Conservation (phyloP, 257 asterid species). For the Knoxia roxburghii region DNA sequence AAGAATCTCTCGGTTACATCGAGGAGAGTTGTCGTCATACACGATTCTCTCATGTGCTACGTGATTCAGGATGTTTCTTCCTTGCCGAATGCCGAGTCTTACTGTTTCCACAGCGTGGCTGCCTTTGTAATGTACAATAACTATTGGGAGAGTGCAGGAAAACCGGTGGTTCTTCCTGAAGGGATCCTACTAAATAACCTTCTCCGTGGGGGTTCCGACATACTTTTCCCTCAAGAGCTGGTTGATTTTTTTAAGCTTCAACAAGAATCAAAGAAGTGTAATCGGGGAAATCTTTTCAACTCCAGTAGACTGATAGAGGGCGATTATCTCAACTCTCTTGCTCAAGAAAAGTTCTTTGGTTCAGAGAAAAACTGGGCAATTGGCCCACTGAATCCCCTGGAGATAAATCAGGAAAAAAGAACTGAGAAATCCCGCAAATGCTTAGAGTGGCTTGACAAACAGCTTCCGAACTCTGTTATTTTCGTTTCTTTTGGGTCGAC, state of each 20-base stretch:
- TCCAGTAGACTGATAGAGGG: conserved; percentile 9
- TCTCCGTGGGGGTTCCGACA: neutral
- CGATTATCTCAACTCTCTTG: conserved; percentile 14
- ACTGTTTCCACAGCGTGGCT: conserved; percentile 39
- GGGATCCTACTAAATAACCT: conserved; percentile 9
- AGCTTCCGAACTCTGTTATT: conserved; percentile 11
- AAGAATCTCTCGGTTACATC: conserved; percentile 16
- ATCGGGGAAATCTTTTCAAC: conserved; percentile 16
- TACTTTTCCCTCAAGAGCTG: conserved; percentile 5
- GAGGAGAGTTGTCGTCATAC: conserved; percentile 34
- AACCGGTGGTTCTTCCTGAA: conserved; percentile 11
- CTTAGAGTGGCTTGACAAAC: conserved; percentile 18
- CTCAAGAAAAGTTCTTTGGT: neutral
- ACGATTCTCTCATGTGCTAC: conserved; percentile 39
- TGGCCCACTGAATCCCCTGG: conserved; percentile 26
- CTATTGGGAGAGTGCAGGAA: conserved; percentile 19
- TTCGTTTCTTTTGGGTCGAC: conserved; percentile 19
- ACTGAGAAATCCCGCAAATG: neutral
- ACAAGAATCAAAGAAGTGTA: neutral
- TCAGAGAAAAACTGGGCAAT: conserved; percentile 23
- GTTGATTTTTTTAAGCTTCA: conserved; percentile 1
- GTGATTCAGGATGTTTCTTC: conserved; percentile 44
- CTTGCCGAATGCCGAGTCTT: conserved; percentile 35
- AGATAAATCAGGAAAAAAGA: neutral
- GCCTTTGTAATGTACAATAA: conserved; percentile 22